Evolutionary conservation across 2,329 filamentous ascomycete species (phyloP), one percentile per base, ranked within the genome.

Genomic region (Cytospora mali): DNA sequence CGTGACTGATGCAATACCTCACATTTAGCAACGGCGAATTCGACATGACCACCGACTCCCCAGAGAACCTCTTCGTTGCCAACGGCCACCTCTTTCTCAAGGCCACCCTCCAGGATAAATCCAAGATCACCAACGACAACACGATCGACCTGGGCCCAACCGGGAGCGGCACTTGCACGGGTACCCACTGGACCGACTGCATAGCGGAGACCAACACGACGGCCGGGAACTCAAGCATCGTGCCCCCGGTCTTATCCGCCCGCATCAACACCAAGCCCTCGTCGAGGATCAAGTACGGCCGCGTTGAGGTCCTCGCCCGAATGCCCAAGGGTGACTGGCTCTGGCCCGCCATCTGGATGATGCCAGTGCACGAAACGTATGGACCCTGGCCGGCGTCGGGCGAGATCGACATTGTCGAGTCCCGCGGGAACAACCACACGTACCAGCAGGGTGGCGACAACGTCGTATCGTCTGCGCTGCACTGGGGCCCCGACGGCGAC

Each of bases 321-420:
- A 77, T 95, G 29, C 91, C 92, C 5, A 75, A 80, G 54, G 92
- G 92, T 59, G 91, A 95, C 77, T 95, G 92, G 92, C 82, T 96
- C 13, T 95, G 92, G 92, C 92, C 92, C 2, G 91, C 91, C n/a
- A 94, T 96, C 70, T 93, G 90, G 90, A 91, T 96, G 89, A 80
- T 95, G 79, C 92, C 92, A 1, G 86, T 85, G 53, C 80, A 88
- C 50, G 81, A 87, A 59, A 87, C 79, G 0, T 96, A 95, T 72
- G 92, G 92, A 1, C 70, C 81, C 1, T 96, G 92, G 92, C 92
- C 92, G 1, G 76, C 80, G 9, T 93, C 90, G 10, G 92, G 92
- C 52, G 91, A 95, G 75, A 95, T 96, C 57, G 92, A 96, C 73
- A 91, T 96, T 60, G 79, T 87, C 71, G 91, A 95, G 76, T 87